Evolutionary conservation across 768 basidiomycete genomes (phyloP).

Genomic region (Leccinum subgranulosum): DNA sequence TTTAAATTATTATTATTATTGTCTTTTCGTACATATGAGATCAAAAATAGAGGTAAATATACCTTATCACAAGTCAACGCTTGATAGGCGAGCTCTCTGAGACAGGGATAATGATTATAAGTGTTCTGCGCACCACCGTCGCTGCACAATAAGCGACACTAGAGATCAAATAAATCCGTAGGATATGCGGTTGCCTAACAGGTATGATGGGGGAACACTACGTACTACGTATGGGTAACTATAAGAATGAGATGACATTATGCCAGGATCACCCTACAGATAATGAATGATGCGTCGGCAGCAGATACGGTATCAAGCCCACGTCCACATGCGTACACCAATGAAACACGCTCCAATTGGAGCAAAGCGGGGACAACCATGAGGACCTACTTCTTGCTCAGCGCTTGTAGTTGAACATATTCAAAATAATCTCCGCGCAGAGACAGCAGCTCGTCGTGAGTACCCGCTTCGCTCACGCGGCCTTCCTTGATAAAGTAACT

Average conservation of each 20-base stretch:
- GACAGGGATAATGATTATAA: too few species aligned
- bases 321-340: neutral
- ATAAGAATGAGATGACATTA: neutral
- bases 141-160: too few species aligned
- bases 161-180: neutral
- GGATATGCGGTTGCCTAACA: neutral
- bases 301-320: neutral
- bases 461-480: slow-evolving; percentile 78
- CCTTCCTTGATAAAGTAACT: slow-evolving; percentile 92
- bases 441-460: slow-evolving; percentile 77
- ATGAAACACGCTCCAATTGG: neutral
- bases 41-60: neutral
- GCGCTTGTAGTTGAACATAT: slow-evolving; percentile 83
- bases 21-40: neutral
- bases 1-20: neutral
- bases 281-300: neutral
- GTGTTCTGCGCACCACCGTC: too few species aligned
- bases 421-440: slow-evolving; percentile 74
- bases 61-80: too few species aligned
- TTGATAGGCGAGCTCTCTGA: too few species aligned
- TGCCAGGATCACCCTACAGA: neutral
- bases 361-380: neutral
- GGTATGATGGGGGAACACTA: neutral
- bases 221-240: neutral
- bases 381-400: slow-evolving; percentile 39